A percentile compares a stretch with the other conserved stretches of the same genome.
Conservation (phyloP, 1,139 yeast genomes). For the Lodderomyces pseudojiufengensis region DNA sequence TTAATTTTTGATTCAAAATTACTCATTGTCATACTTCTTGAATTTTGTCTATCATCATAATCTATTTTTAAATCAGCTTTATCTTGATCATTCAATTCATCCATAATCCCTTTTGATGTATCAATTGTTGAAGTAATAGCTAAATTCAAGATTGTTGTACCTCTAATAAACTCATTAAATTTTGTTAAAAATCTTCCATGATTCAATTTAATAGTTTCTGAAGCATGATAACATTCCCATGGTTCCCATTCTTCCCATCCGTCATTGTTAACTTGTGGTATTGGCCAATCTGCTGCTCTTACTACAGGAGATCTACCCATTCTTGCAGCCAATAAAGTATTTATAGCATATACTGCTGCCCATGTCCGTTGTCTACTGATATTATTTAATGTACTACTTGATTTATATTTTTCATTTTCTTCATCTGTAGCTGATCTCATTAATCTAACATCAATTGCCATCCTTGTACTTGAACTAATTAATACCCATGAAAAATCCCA, state of each 20-base stretch:
- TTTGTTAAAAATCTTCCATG: conserved; percentile 20
- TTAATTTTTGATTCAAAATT: conserved; percentile 15
- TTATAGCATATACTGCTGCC: conserved; percentile 21
- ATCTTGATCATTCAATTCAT: conserved; percentile 5
- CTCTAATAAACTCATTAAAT: conserved; percentile 18
- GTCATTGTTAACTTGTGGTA: conserved; percentile 18
- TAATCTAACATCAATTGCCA: conserved; percentile 26
- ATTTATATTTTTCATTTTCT: conserved; percentile 10
- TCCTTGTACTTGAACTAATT: conserved; percentile 21
- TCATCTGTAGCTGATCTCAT: conserved; percentile 16
- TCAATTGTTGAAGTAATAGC: conserved; percentile 22
- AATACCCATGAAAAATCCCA: conserved; percentile 27
- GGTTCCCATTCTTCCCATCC: conserved; percentile 28
- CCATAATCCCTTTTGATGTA: conserved; percentile 12
- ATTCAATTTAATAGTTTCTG: conserved; percentile 15
- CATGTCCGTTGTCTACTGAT: conserved; percentile 23
- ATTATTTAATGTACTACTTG: conserved; percentile 15
- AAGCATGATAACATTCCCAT: conserved; percentile 17
- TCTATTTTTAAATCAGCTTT: conserved; percentile 6
- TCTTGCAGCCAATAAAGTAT: conserved; percentile 21
- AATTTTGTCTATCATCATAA: conserved; percentile 13
- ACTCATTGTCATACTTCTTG: conserved; percentile 15
- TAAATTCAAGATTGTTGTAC: conserved; percentile 17
- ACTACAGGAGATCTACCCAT: conserved; percentile 24
- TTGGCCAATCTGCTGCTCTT: conserved; percentile 24